Conservation (phyloP, 257 asterid species). For the Petunia axillaris region DNA sequence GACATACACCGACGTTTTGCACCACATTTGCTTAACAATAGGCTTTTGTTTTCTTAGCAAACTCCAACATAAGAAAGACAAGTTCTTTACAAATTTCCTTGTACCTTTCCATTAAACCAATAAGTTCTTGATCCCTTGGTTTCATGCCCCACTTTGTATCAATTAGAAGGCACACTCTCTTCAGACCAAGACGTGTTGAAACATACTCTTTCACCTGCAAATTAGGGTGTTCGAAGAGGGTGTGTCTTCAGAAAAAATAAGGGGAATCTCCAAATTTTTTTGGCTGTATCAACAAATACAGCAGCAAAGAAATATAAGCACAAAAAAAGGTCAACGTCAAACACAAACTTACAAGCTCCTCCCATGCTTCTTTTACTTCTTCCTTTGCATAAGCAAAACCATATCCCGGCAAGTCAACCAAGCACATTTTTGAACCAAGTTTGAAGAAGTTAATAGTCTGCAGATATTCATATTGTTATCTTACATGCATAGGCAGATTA, state of each 20-base stretch:
- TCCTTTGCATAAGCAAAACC: slow-evolving; percentile 99
- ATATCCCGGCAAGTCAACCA: slow-evolving; percentile 98
- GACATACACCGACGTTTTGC: not conserved
- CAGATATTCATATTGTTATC: slow-evolving; percentile 40
- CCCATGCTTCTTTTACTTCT: slow-evolving; percentile 97
- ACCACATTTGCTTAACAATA: not conserved
- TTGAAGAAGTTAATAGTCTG: slow-evolving; percentile 86
- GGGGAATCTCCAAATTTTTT: slow-evolving; percentile 14
- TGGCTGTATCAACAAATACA: slow-evolving; percentile 19
- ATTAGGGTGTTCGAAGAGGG: slow-evolving; percentile 24
- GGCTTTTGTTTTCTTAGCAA: not conserved
- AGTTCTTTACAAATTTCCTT: not conserved
- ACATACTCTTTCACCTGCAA: slow-evolving; percentile 97
- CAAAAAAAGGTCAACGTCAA: slow-evolving; percentile 27
- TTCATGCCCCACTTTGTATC: slow-evolving; percentile 99
- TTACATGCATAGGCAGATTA: slow-evolving; percentile 24
- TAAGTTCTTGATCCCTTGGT: slow-evolving; percentile 84
- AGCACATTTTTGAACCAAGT: slow-evolving; percentile 73
- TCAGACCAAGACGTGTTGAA: slow-evolving; percentile 69
- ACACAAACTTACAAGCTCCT: slow-evolving; percentile 83
- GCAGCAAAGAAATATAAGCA: slow-evolving; percentile 24
- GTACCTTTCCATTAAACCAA: slow-evolving; percentile 96
- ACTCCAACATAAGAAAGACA: not conserved
- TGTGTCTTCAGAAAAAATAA: not conserved
- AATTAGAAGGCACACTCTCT: slow-evolving; percentile 87